These are phyloP conservation scores for Aspergillus sp. DNA, from an alignment of 2,329 filamentous ascomycete genomes.

Conservation along the genomic window DNA sequence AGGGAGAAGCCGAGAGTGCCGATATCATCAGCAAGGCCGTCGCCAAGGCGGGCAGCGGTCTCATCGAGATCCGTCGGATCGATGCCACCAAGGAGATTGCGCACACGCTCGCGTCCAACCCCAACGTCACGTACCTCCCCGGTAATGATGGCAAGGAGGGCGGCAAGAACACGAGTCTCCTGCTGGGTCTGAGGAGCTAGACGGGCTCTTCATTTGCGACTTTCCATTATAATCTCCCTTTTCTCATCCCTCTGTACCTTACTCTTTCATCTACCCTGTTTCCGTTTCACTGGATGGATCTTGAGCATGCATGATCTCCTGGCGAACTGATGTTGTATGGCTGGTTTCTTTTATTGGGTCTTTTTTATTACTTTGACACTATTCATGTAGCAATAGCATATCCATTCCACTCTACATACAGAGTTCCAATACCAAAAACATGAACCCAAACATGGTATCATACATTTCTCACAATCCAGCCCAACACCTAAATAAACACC, in stretches of 20 bases:
- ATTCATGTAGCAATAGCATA: slow-evolving; percentile 28
- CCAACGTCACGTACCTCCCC: slow-evolving; percentile 93
- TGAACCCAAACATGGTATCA: slow-evolving; percentile 7
- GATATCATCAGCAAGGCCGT: slow-evolving; percentile 95
- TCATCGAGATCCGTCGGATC: slow-evolving; percentile 95
- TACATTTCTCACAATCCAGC: background rate
- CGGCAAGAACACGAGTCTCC: slow-evolving; percentile 64
- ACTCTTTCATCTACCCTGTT: background rate
- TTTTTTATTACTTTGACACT: slow-evolving; percentile 14
- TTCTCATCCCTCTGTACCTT: background rate
- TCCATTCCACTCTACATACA: slow-evolving; percentile 22
- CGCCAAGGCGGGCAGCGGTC: slow-evolving; percentile 85
- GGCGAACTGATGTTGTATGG: slow-evolving; percentile 27
- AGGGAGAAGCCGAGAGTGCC: slow-evolving; percentile 95
- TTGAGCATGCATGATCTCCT: slow-evolving; percentile 26
- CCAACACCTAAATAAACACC: background rate
- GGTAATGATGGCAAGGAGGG: slow-evolving; percentile 60
- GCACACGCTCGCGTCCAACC: slow-evolving; percentile 81
- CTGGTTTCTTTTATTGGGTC: slow-evolving; percentile 14
- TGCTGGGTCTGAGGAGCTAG: slow-evolving; percentile 64
- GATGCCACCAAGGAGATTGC: slow-evolving; percentile 97
- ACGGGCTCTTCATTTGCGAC: slow-evolving; percentile 20
- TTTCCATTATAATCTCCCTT: slow-evolving; percentile 7
- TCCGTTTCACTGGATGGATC: background rate
- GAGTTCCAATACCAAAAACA: background rate